A percentile compares a stretch with the other conserved stretches of the same genome.
Conservation (phyloP, 2,329 filamentous ascomycete species). For the Hymenoscyphus salicellus region DNA sequence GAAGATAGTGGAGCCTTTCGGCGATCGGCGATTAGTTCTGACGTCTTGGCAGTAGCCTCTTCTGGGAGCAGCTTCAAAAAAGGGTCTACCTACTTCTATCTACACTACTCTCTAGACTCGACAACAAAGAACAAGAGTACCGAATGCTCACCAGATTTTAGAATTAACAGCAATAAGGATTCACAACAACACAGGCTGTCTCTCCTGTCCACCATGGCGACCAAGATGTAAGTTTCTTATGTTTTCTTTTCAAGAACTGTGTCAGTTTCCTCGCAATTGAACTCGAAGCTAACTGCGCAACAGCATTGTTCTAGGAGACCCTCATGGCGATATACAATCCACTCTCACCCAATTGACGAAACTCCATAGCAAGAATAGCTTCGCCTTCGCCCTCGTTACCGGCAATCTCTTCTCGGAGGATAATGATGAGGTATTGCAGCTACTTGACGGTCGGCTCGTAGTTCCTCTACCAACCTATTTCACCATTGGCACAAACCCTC, state of each 20-base stretch:
- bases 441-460: constrained; percentile 69
- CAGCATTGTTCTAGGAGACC: constrained; percentile 66
- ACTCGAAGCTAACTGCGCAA: constrained; percentile 17
- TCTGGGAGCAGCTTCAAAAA: neutral
- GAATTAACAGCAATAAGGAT: neutral
- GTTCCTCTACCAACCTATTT: constrained; percentile 89
- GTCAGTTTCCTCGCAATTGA: neutral
- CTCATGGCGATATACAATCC: constrained; percentile 73
- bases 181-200: neutral
- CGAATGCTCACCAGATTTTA: neutral
- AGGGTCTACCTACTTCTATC: too few species aligned
- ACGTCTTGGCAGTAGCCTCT: constrained; percentile 2
- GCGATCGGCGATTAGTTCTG: constrained; percentile 13
- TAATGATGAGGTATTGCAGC: constrained; percentile 55
- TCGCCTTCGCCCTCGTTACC: constrained; percentile 78
- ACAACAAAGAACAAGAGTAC: neutral
- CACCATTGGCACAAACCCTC: constrained; percentile 68
- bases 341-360: constrained; percentile 77
- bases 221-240: constrained; percentile 30
- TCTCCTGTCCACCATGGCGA: constrained; percentile 44
- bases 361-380: constrained; percentile 82
- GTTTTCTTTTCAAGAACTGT: neutral
- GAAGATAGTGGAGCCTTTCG: constrained; percentile 18
- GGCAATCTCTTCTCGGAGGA: constrained; percentile 79
- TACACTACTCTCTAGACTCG: neutral